Evolutionary conservation across 179 eudicot genomes (phyloP).

Genomic region (Drosera spatulata): DNA sequence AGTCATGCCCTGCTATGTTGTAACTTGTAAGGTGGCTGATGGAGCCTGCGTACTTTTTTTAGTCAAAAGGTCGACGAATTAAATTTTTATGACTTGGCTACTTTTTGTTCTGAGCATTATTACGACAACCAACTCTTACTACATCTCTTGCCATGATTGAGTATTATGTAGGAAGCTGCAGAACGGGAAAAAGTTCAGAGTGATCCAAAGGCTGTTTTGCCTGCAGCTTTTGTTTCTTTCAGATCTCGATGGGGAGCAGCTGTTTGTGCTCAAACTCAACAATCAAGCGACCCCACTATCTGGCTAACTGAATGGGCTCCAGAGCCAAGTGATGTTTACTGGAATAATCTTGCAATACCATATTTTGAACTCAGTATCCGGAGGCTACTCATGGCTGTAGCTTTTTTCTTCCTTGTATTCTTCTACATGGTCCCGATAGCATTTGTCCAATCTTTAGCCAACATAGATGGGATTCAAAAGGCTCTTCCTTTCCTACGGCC

Average conservation of each 20-base stretch:
- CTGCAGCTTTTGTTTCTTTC: conserved; percentile 60
- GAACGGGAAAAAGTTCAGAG: conserved; percentile 57
- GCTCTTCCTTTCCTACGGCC: conserved; percentile 64
- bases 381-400: conserved; percentile 61
- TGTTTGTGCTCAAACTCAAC: conserved; percentile 95
- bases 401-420: conserved; percentile 71
- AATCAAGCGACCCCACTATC: conserved; percentile 65
- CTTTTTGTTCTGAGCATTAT: too few relatives aligned
- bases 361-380: conserved; percentile 56
- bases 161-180: conserved; percentile 40
- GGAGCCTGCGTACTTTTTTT: too few relatives aligned
- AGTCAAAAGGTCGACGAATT: too few relatives aligned
- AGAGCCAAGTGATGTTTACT: conserved; percentile 81
- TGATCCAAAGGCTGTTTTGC: conserved; percentile 66
- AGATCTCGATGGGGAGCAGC: conserved; percentile 69
- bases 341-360: conserved; percentile 85
- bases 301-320: conserved; percentile 97
- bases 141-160: background rate
- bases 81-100: too few relatives aligned
- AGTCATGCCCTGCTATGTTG: too few relatives aligned
- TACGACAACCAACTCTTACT: too few relatives aligned
- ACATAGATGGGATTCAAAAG: conserved; percentile 24
- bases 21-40: too few relatives aligned
- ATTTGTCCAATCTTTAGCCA: conserved; percentile 59
- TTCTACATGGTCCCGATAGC: conserved; percentile 88